These are phyloP conservation scores for Pseudofabraea citricarpa DNA, from an alignment of 2,329 filamentous ascomycete species.

Conservation along the genomic window DNA sequence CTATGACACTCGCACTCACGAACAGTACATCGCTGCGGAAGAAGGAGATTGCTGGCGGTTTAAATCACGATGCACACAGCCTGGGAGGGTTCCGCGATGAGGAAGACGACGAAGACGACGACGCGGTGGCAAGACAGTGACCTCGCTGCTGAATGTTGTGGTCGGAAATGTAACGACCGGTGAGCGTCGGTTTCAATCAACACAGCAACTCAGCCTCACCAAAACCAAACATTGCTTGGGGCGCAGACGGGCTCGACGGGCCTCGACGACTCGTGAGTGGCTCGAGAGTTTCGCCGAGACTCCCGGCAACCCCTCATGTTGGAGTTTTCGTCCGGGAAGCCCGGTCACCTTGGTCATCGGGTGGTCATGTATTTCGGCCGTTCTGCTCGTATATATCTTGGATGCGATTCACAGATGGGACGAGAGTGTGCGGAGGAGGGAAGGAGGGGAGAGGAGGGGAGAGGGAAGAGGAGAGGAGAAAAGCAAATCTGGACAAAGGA, in stretches of 20 bases:
- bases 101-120: too few relatives aligned
- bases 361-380: not conserved
- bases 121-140: not conserved
- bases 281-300: slow-evolving; percentile 1
- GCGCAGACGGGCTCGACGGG: not conserved
- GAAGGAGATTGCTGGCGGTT: not conserved
- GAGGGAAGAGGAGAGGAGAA: too few relatives aligned
- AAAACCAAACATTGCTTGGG: not conserved
- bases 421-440: too few relatives aligned
- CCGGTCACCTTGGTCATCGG: not conserved
- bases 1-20: slow-evolving; percentile 13
- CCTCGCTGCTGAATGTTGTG: too few relatives aligned
- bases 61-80: not conserved
- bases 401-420: too few relatives aligned
- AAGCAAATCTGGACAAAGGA: too few relatives aligned
- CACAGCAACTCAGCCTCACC: not conserved
- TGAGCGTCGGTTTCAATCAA: too few relatives aligned
- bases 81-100: not conserved
- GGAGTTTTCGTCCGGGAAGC: not conserved
- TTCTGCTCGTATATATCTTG: too few relatives aligned
- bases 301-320: not conserved
- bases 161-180: too few relatives aligned
- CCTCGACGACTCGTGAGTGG: not conserved
- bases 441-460: too few relatives aligned
- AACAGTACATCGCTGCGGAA: slow-evolving; percentile 12